Evolutionary conservation across 2,329 filamentous ascomycete species (phyloP).

Genomic region (Xylaria sp.): DNA sequence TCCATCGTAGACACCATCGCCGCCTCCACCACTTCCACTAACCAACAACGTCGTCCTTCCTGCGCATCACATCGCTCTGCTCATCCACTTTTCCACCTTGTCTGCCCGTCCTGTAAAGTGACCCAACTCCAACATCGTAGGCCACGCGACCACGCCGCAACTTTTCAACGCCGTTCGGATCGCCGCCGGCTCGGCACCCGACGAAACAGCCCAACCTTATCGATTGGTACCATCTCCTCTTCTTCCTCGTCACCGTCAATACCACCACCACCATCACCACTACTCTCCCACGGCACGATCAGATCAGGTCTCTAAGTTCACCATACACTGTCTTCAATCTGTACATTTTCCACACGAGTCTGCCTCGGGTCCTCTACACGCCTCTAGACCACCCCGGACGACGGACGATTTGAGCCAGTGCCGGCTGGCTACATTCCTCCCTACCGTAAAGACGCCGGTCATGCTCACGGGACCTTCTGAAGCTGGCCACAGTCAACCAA

Average conservation of each 20-base stretch:
- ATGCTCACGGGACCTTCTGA: conserved; percentile 39
- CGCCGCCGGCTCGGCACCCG: conserved; percentile 26
- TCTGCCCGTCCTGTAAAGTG: conserved; percentile 11
- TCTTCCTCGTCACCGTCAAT: not conserved
- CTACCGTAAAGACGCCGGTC: conserved; percentile 33
- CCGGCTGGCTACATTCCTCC: conserved; percentile 5
- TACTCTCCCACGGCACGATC: not conserved
- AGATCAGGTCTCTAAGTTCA: not conserved
- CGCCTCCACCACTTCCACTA: not conserved
- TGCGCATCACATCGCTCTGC: conserved; percentile 6
- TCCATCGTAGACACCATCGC: not conserved
- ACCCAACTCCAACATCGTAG: conserved; percentile 21
- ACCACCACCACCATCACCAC: not conserved
- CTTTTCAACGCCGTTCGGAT: not conserved
- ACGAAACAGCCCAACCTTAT: conserved; percentile 30
- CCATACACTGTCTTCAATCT: not conserved
- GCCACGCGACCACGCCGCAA: conserved; percentile 31
- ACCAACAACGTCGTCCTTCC: not conserved
- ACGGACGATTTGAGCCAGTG: conserved; percentile 16
- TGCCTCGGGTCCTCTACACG: not conserved
- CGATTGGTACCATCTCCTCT: conserved; percentile 27
- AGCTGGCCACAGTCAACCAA: conserved; percentile 27
- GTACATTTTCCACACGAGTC: not conserved
- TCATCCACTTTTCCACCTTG: conserved; percentile 23
- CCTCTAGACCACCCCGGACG: conserved; percentile 11